phyloP scores from a whole-genome alignment of 2,329 filamentous ascomycete genomes.

The Phialemoniopsis sp. region DNA sequence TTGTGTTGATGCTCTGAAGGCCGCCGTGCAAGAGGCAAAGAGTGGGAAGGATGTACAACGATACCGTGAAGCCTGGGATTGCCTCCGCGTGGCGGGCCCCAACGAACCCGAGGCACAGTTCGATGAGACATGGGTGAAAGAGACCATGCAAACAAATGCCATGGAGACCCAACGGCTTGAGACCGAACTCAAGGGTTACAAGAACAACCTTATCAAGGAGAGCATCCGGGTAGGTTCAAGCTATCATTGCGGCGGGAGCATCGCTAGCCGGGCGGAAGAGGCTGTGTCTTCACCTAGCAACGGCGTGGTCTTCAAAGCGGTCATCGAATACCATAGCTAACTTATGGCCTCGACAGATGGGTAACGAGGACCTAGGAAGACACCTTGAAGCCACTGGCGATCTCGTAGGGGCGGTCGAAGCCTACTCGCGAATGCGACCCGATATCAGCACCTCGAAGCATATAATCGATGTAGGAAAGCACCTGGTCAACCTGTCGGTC shows the following conservation, averaged over 20 bases:
- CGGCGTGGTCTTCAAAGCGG: too few species aligned
- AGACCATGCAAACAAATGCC: conserved; percentile 61
- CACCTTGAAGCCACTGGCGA: conserved; percentile 80
- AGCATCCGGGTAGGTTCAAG: conserved; percentile 72
- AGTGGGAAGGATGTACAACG: conserved; percentile 65
- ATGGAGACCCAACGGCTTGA: conserved; percentile 74
- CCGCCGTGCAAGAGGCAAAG: conserved; percentile 74
- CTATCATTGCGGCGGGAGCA: too few species aligned
- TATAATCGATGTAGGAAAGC: conserved; percentile 75
- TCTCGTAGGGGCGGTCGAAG: conserved; percentile 66
- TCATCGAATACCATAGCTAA: too few species aligned
- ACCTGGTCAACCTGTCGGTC: conserved; percentile 71
- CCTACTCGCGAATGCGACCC: conserved; percentile 83
- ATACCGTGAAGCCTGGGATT: conserved; percentile 67
- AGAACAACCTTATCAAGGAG: conserved; percentile 96
- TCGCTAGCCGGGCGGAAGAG: too few species aligned
- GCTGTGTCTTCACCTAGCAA: neutral
- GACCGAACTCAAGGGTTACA: conserved; percentile 83
- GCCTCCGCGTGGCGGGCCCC: conserved; percentile 60
- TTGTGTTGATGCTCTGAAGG: conserved; percentile 73
- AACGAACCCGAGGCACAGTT: conserved; percentile 61
- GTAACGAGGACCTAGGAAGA: conserved; percentile 84
- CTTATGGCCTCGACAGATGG: conserved; percentile 59
- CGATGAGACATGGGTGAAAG: conserved; percentile 74
- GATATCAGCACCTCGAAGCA: conserved; percentile 83